Evolutionary conservation across 164 flowering plant genomes (phyloP), one percentile per base, ranked within the genome.

Genomic region (Vitis riparia): DNA sequence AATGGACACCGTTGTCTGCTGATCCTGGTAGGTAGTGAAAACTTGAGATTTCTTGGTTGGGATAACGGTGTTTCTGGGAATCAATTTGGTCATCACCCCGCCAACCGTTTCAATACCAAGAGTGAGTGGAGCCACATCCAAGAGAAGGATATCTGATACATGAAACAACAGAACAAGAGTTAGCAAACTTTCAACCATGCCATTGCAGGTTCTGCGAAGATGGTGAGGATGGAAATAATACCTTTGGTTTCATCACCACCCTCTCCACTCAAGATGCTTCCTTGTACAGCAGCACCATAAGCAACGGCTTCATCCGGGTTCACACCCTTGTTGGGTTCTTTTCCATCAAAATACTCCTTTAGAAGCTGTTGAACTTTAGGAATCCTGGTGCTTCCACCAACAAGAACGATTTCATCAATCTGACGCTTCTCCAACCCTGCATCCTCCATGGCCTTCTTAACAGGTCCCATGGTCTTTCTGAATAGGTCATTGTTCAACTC

Each of bases 31-130:
- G 49, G 84, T 81, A 50, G 81, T 78, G 76, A 81, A 81, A 32
- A 78, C 79, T 74, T 81, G 81, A 37, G 81, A 73, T 69, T 76
- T 78, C 76, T 78, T 78, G 50, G 85, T 80, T 32, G 85, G 83
- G 69, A 82, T 82, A 27, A 80, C 85, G 61, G 79, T 77, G 79
- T 82, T 82, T 58, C 85, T 82, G 3, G 83, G 85, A 66, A 80
- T 77, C 72, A 82, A 69, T 62, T 82, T 82, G 73, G 85, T 82
- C 83, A 82, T 80, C 72, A 80, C 85, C 9, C 85, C 83, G n/a
- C 83, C 85, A 50, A 82, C 79, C 37, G 82, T 79, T 76, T 79
- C 82, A 19, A 76, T 66, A 48, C 82, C 82, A 60, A 79, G 82
- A n/a, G 77, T 79, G n/a, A 79, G 74, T 2, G 82, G 79, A 32